Evolutionary conservation across 441 rosid genomes (phyloP), one percentile per base, ranked within the genome.

Genomic region (Mallotus repandus): DNA sequence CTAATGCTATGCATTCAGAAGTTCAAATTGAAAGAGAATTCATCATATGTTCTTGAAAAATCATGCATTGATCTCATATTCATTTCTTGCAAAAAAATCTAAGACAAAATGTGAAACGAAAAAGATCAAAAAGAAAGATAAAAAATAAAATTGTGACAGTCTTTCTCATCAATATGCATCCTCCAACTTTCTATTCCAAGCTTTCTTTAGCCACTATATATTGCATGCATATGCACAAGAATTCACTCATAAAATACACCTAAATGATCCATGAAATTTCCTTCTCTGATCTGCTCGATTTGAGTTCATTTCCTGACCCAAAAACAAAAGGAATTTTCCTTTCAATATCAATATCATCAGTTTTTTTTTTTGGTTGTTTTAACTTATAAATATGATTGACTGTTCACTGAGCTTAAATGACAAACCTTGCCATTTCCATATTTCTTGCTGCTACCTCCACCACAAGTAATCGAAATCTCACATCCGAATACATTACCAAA

Each of bases 381-480:
- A 22, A 48, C 43, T 77, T 71, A 77, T 53, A 66, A 50, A 5
- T 73, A 68, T 4, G 84, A 75, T 57, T 79, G 76, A 59, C 77
- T 68, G 12, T 80, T 87, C 61, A 84, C 87, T 5, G 90, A 78
- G 77, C 89, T 89, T 49, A 87, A 83, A 69, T 86, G 79, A 5
- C 75, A 81, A 9, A 89, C 90, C 75, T 86, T 86, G 8, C 85
- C 79, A 0, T 74, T 80, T 3, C 70, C 76, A 4, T 74, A 52
- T 70, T 62, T 82, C 69, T 67, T 78, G 75, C 81, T 83, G 57
- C 38, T 9, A 61, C 82, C 77, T 56, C 89, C 89, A 2, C 98
- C 97, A 12, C 98, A 94, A 25, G 92, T 87, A 11, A 94, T 92
- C 38, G 98, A 89, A 22, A 94, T 88, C 75, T 94, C 97, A 9